Evolutionary conservation across 2,329 filamentous ascomycete species (phyloP), one percentile per base, ranked within the genome.

Genomic region (Pleochaeta shiraiana): DNA sequence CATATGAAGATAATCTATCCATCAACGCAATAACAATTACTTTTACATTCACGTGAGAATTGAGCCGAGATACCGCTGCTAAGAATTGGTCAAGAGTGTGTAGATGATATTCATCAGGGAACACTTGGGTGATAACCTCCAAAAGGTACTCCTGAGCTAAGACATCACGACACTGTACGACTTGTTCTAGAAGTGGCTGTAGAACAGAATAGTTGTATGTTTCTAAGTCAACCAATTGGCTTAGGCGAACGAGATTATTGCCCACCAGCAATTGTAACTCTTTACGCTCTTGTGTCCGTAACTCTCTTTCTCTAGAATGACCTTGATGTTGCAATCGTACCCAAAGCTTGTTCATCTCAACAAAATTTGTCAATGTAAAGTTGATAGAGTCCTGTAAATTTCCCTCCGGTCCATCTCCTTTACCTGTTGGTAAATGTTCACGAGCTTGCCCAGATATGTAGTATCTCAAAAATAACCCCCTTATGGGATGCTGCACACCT

Each of bases 271-370:
- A 79, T 77, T 98, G 93, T 64, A 98, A 79, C 77, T 98, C 95
- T 74, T 95, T 91, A 70, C 93, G 82, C 77, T 98, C 93, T 71
- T 93, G 90, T 65, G 90, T 95, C 70, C 93, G 82, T 76, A 95
- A 86, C 68, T 98, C 93, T 63, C 93, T 81, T 75, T 98, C 93
- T 71, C 92, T 83, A 45, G 93, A 98, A 73, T 96, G 93, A 30
- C 93, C 93, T 74, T 98, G 93, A 74, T 98, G 93, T 74, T 98
- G 93, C 72, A 97, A 78, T 53, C 93, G 86, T 67, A 98, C 93
- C 93, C 93, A 98, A 37, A 98, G 81, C 80, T 98, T 98, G 77
- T 98, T 98, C 93, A 98, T 98, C 77, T 98, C 93, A 70, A 98
- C 93, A 73, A 98, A 98, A 72, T 98, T 98, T 66, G 93, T 98